Percentiles rank a stretch among this genome's conserved stretches.
These are phyloP conservation scores for Berkeleyomyces rouxiae DNA, from an alignment of 2,329 filamentous ascomycete genomes.

Conservation along the genomic window DNA sequence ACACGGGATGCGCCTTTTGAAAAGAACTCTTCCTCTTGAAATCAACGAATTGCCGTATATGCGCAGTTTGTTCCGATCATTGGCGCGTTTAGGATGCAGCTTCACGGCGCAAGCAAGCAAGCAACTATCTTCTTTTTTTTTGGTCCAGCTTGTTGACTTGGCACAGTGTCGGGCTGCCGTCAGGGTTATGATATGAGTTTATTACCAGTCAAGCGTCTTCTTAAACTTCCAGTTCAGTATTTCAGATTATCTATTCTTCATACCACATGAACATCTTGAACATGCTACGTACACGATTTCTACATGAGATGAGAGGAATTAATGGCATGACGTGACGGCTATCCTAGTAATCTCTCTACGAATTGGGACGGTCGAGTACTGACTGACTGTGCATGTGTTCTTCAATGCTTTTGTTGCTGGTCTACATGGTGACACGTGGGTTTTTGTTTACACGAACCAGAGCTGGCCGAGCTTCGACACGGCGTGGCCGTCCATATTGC, in stretches of 20 bases:
- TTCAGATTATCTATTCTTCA: slow-evolving; percentile 3
- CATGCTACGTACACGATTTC: neutral
- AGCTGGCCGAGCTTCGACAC: no score
- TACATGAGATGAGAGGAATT: neutral
- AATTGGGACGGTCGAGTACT: no score
- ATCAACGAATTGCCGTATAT: neutral
- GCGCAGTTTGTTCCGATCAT: neutral
- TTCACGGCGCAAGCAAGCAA: neutral
- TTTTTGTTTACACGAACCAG: no score
- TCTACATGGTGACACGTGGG: no score
- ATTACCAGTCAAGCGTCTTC: slow-evolving; percentile 11
- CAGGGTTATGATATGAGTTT: slow-evolving; percentile 7
- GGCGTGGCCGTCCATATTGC: no score
- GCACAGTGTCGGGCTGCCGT: neutral
- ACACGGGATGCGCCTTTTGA: neutral
- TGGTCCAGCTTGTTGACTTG: neutral
- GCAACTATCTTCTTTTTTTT: neutral
- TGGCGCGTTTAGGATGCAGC: neutral
- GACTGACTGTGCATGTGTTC: no score
- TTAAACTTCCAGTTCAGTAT: slow-evolving; percentile 12
- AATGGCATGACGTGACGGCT: neutral
- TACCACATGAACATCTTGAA: neutral
- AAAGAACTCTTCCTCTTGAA: neutral
- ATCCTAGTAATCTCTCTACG: no score
- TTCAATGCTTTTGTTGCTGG: no score